phyloP scores from a whole-genome alignment of 768 basidiomycete genomes.

The Tricholoma hemisulphureum region DNA sequence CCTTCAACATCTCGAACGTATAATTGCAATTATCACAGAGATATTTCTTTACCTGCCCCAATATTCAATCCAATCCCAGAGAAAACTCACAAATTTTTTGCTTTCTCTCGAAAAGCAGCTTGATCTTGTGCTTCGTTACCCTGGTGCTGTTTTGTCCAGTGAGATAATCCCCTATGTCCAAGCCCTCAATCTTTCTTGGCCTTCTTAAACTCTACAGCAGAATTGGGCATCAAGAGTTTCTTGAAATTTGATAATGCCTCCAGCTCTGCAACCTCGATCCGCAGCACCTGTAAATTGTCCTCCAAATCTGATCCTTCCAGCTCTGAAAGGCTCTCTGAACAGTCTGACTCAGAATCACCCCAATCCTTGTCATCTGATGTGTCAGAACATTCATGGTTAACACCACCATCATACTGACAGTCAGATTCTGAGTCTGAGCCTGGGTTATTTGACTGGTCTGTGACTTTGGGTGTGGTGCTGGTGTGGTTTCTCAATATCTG shows the following conservation, averaged over 20 bases:
- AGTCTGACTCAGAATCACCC: not conserved
- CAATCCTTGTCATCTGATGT: not conserved
- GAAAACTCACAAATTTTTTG: not conserved
- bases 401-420: not conserved
- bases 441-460: no score
- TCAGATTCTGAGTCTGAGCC: not conserved
- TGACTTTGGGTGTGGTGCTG: no score
- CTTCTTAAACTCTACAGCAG: no score
- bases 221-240: no score
- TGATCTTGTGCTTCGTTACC: not conserved
- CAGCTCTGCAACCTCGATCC: not conserved
- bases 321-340: not conserved
- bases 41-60: not conserved
- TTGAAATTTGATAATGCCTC: no score
- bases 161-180: no score
- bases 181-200: not conserved
- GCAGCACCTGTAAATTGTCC: not conserved
- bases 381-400: not conserved
- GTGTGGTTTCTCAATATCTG: no score
- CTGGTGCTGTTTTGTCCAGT: not conserved
- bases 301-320: not conserved
- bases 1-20: slow-evolving; percentile 8
- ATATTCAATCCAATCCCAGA: not conserved
- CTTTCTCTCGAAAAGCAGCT: not conserved
- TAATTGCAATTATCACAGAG: no score